Evolutionary conservation across 2,329 filamentous ascomycete genomes (phyloP).

Genomic region (Fusarium neocosmosporiellum): DNA sequence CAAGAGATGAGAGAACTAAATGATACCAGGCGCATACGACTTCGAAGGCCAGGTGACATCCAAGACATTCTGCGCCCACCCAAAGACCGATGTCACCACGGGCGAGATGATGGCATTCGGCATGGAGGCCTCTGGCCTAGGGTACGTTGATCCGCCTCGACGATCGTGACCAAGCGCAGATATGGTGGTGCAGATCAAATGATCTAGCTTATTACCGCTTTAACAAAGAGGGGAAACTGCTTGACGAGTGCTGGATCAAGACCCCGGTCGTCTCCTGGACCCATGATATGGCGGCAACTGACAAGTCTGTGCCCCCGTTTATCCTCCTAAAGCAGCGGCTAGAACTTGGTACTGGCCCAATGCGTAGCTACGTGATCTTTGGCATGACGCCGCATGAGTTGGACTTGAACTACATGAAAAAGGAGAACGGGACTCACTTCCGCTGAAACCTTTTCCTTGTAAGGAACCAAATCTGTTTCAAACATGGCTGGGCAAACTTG

Average conservation of each 20-base stretch:
- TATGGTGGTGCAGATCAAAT: not conserved
- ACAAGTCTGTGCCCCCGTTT: not conserved
- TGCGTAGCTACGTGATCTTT: not conserved
- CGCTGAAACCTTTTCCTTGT: not conserved
- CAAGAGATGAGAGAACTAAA: too few species aligned
- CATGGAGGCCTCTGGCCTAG: not conserved
- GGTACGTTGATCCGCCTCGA: too few species aligned
- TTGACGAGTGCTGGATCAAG: not conserved
- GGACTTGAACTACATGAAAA: not conserved
- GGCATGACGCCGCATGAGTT: not conserved
- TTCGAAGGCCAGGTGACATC: not conserved
- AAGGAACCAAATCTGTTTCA: too few species aligned
- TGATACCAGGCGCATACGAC: not conserved
- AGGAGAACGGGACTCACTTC: not conserved
- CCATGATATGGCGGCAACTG: not conserved
- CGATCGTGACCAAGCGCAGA: too few species aligned
- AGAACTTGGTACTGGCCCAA: not conserved
- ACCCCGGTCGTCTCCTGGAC: not conserved
- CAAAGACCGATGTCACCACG: not conserved
- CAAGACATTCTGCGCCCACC: not conserved
- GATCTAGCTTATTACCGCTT: not conserved
- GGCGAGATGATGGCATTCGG: not conserved
- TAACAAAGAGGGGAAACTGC: not conserved
- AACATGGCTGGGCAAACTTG: too few species aligned
- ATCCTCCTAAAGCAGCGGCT: too few species aligned